Evolutionary conservation across 2,329 filamentous ascomycete species (phyloP).

Genomic region (Xylariales sp.): DNA sequence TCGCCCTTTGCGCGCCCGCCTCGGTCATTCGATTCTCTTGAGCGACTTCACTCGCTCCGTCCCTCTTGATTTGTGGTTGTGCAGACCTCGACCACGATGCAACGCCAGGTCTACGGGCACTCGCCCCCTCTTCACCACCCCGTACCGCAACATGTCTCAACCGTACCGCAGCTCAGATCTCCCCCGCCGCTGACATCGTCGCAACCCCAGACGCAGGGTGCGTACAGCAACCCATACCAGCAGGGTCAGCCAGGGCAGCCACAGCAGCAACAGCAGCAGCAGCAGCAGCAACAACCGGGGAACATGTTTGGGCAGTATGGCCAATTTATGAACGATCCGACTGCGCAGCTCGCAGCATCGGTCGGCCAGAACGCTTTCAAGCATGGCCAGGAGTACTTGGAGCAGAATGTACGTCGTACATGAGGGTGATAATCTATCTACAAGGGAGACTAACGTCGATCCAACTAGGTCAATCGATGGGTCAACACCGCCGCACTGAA

Average conservation of each 20-base stretch:
- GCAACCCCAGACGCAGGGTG: conserved; percentile 62
- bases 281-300: conserved; percentile 40
- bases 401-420: conserved; percentile 76
- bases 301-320: conserved; percentile 71
- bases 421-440: not conserved
- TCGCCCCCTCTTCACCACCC: conserved; percentile 95
- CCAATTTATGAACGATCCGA: conserved; percentile 92
- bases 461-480: conserved; percentile 57
- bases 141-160: conserved; percentile 96
- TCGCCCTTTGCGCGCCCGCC: no score
- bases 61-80: not conserved
- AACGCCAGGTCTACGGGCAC: conserved; percentile 78
- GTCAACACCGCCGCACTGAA: conserved; percentile 91
- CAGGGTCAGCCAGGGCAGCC: conserved; percentile 40
- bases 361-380: conserved; percentile 89
- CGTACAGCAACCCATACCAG: conserved; percentile 71
- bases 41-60: not conserved
- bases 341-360: conserved; percentile 91
- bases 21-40: no score
- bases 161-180: conserved; percentile 92
- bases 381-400: conserved; percentile 89
- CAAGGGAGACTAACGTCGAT: not conserved
- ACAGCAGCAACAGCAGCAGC: conserved; percentile 38
- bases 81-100: conserved; percentile 56
- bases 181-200: conserved; percentile 74